phyloP scores from a whole-genome alignment of 129 eudicot species.

The Flaveria robusta region DNA sequence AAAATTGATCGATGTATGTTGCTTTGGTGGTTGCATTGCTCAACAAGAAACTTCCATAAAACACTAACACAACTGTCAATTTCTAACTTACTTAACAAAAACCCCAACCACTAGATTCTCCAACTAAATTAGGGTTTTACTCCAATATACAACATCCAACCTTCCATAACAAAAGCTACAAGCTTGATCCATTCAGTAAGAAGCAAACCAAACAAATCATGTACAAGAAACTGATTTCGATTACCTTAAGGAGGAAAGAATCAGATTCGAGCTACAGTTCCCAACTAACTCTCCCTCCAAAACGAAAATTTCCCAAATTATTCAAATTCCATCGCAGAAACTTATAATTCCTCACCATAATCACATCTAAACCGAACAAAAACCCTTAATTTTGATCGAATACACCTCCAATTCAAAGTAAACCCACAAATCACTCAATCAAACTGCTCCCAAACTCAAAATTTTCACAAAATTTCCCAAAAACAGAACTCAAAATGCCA shows the following conservation, averaged over 20 bases:
- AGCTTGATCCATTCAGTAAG: conserved; percentile 36
- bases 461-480: conserved; percentile 23
- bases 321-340: conserved; percentile 37
- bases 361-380: conserved; percentile 19
- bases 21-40: conserved; percentile 90
- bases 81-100: conserved; percentile 20
- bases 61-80: conserved; percentile 21
- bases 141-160: conserved; percentile 47
- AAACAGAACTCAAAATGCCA: conserved; percentile 38
- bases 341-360: conserved; percentile 29
- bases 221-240: conserved; percentile 28
- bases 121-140: conserved; percentile 62
- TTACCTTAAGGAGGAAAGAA: conserved; percentile 22
- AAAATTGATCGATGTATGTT: conserved; percentile 71
- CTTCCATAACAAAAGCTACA: conserved; percentile 33
- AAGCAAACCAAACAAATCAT: conserved; percentile 42
- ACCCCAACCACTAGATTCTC: conserved; percentile 23
- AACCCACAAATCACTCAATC: conserved; percentile 35
- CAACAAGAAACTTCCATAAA: conserved; percentile 56
- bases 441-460: conserved; percentile 22
- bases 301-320: conserved; percentile 40
- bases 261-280: conserved; percentile 48
- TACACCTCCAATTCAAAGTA: conserved; percentile 37
- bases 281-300: conserved; percentile 88
- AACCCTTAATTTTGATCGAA: conserved; percentile 24